These are phyloP conservation scores for Ophioceras dolichostomum DNA, from an alignment of 2,329 filamentous ascomycete species.

Conservation along the genomic window DNA sequence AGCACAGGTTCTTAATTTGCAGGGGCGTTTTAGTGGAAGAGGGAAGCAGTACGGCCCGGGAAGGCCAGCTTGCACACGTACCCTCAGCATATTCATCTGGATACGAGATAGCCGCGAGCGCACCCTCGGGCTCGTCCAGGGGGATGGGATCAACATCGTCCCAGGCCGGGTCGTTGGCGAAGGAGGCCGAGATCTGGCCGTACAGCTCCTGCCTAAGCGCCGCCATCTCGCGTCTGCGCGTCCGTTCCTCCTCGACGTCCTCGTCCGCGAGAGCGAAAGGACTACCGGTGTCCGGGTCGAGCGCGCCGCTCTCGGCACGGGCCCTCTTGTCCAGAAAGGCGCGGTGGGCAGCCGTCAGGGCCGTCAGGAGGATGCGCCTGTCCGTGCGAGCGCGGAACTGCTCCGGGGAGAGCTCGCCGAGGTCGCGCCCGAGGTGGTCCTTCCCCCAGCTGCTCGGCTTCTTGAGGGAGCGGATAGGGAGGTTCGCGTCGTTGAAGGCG, in stretches of 20 bases:
- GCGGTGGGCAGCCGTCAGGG: constrained; percentile 29
- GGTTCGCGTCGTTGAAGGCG: constrained; percentile 35
- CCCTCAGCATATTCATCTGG: constrained; percentile 76
- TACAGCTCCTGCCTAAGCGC: constrained; percentile 37
- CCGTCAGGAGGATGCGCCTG: constrained; percentile 28
- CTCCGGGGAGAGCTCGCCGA: constrained; percentile 32
- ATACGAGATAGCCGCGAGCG: constrained; percentile 89
- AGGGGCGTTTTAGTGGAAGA: too few species aligned
- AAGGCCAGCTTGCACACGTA: constrained; percentile 22
- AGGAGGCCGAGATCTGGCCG: constrained; percentile 33
- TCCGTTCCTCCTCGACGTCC: constrained; percentile 32
- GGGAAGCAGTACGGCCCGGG: too few species aligned
- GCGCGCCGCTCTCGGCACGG: constrained; percentile 9
- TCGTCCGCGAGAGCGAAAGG: constrained; percentile 17
- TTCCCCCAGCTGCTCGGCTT: constrained; percentile 30
- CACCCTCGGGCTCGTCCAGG: constrained; percentile 69
- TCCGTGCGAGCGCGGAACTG: constrained; percentile 30
- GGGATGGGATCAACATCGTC: constrained; percentile 74
- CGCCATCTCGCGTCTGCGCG: constrained; percentile 38
- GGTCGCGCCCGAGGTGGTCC: constrained; percentile 35
- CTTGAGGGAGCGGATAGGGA: constrained; percentile 32
- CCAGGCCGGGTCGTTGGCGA: constrained; percentile 64
- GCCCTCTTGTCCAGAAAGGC: constrained; percentile 27
- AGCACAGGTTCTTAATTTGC: too few species aligned
- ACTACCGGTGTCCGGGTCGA: constrained; percentile 9